phyloP scores from a whole-genome alignment of 2,329 filamentous ascomycete genomes.

The Ophiostoma quercus region DNA sequence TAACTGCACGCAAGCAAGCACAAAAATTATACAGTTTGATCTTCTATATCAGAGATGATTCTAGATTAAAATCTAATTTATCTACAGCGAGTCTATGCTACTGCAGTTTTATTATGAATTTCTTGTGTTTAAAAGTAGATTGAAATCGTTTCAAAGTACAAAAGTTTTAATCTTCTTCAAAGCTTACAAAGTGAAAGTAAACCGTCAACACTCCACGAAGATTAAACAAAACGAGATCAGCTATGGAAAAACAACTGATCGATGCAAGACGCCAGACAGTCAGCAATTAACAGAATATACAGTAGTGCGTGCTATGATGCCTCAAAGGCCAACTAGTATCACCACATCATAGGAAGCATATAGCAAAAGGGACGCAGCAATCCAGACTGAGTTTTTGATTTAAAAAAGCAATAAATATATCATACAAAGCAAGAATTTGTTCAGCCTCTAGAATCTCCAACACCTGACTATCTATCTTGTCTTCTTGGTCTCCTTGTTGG shows the following conservation, averaged over 20 bases:
- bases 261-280: neutral
- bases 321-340: neutral
- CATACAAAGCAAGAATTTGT: neutral
- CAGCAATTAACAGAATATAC: too few relatives aligned
- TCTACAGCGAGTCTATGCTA: too few relatives aligned
- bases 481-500: slow-evolving; percentile 44
- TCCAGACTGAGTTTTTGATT: neutral
- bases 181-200: too few relatives aligned
- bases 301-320: neutral
- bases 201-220: too few relatives aligned
- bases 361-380: neutral
- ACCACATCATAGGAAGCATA: neutral
- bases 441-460: neutral
- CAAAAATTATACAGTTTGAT: neutral
- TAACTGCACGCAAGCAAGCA: neutral
- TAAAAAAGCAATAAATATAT: neutral
- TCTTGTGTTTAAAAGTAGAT: too few relatives aligned
- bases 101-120: too few relatives aligned
- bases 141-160: too few relatives aligned
- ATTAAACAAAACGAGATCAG: too few relatives aligned
- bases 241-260: neutral
- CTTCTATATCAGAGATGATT: too few relatives aligned
- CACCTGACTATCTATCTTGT: slow-evolving; percentile 35
- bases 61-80: too few relatives aligned
- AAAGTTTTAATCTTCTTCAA: too few relatives aligned